A percentile compares a stretch with the other conserved stretches of the same genome.
Evolutionary conservation across 202 grass and related monocot genomes (phyloP).

Genomic region (Brachypodium distachyon): DNA sequence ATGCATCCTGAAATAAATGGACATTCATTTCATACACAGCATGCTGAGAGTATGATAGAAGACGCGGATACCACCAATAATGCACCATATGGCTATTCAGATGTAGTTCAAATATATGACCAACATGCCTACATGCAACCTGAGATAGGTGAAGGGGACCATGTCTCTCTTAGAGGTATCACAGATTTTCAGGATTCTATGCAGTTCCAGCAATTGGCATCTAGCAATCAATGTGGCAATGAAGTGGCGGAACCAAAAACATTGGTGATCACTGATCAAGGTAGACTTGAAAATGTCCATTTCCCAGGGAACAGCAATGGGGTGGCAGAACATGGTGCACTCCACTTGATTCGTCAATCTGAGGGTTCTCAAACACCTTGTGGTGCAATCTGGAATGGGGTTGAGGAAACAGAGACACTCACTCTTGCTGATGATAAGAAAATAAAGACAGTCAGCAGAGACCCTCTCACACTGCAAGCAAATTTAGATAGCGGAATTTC

Average conservation of each 20-base stretch:
- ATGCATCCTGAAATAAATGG: slow-evolving; percentile 38
- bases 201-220: slow-evolving; percentile 32
- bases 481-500: slow-evolving; percentile 38
- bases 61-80: slow-evolving; percentile 15
- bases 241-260: slow-evolving; percentile 30
- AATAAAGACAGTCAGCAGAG: slow-evolving; percentile 27
- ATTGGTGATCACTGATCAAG: slow-evolving; percentile 24
- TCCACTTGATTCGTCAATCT: slow-evolving; percentile 18
- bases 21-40: slow-evolving; percentile 36
- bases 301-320: slow-evolving; percentile 10
- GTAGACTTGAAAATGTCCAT: slow-evolving; percentile 22
- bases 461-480: slow-evolving; percentile 26
- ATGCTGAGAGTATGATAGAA: slow-evolving; percentile 30
- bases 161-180: slow-evolving; percentile 46
- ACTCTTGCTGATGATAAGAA: slow-evolving; percentile 26
- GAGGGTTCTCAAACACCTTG: slow-evolving; percentile 34
- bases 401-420: slow-evolving; percentile 26
- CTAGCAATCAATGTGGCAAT: slow-evolving; percentile 28
- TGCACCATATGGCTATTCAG: slow-evolving; percentile 34
- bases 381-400: slow-evolving; percentile 35
- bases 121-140: slow-evolving; percentile 33
- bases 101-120: slow-evolving; percentile 36
- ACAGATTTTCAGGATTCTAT: slow-evolving; percentile 44
- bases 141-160: slow-evolving; percentile 23
- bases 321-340: slow-evolving; percentile 16